Evolutionary conservation across 768 basidiomycete species (phyloP).

Genomic region (Nidularia sp.): DNA sequence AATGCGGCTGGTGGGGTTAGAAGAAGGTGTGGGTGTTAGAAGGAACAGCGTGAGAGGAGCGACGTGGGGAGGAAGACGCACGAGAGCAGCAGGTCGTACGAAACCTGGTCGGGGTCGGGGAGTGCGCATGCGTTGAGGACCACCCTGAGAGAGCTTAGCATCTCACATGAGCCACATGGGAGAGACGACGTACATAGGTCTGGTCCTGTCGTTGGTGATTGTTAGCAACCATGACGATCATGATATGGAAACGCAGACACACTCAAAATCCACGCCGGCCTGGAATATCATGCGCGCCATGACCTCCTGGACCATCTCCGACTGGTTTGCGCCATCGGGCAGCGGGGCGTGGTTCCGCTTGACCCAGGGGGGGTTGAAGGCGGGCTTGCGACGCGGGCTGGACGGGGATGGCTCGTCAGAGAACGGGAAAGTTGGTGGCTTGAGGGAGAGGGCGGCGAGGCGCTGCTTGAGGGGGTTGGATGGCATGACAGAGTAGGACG

Average conservation of each 20-base stretch:
- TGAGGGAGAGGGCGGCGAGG: slow-evolving; percentile 55
- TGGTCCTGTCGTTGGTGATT: slow-evolving; percentile 46
- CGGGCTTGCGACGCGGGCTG: slow-evolving; percentile 3
- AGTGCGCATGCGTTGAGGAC: slow-evolving; percentile 79
- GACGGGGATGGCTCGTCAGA: slow-evolving; percentile 17
- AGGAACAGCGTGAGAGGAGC: too few species aligned
- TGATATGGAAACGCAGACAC: slow-evolving; percentile 18
- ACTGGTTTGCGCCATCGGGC: slow-evolving; percentile 29
- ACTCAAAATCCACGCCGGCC: slow-evolving; percentile 91
- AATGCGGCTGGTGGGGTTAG: slow-evolving; percentile 50
- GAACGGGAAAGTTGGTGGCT: slow-evolving; percentile 42
- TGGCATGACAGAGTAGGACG: slow-evolving; percentile 5
- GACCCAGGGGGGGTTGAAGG: not conserved
- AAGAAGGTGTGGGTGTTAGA: slow-evolving; percentile 2
- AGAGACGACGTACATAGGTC: slow-evolving; percentile 67
- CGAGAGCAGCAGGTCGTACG: slow-evolving; percentile 75
- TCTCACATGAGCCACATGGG: not conserved
- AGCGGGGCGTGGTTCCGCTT: not conserved
- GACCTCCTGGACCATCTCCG: slow-evolving; percentile 61
- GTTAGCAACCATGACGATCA: not conserved
- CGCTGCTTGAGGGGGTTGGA: slow-evolving; percentile 49
- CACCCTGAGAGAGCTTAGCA: slow-evolving; percentile 46
- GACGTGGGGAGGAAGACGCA: slow-evolving; percentile 28
- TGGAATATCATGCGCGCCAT: slow-evolving; percentile 78
- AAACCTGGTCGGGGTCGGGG: slow-evolving; percentile 72